Base-by-base conservation (phyloP, 345 rosid genomes). In the Lenwebbia sp. region DNA sequence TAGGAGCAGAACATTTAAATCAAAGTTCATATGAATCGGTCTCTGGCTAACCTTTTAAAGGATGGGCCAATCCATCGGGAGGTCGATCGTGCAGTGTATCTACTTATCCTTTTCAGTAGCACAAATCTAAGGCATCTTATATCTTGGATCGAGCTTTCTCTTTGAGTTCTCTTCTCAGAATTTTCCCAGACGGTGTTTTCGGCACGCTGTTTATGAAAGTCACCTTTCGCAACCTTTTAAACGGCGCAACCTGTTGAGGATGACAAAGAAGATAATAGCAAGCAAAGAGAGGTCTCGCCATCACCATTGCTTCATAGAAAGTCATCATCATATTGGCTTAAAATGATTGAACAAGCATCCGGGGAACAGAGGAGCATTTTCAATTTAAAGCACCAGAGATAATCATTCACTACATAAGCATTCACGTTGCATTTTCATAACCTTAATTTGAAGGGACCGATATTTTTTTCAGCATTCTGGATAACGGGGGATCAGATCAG, bases 111-210 rank as follows among this genome's bases (percentile, higher is more conserved):
- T 65, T 17, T 17, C 25, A 33, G 76, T 33, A 19, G 76, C 3
- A 10, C 44, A 65, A 30, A 65, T 33, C 44, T 65, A 65, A 65
- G 54, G 21, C 52, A 1, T 70, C 56, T 85, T 88, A 85, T 49
- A 90, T 65, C 82, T 86, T 90, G 70, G 91, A 88, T 44, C 78
- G 86, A 84, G 70, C 90, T 82, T 87, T 88, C 82, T 84, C 87
- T 13, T 83, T 88, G n/a, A 91, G 62, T 76, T 90, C 84, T 87
- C 89, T 88, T 83, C 94, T 86, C 58, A 90, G 83, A 76, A 89
- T 87, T 86, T 92, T 92, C 84, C 91, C 93, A 0, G 91, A 53
- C 55, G 90, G 86, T 15, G 90, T 86, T 62, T 88, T 92, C 5
- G 90, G 94, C 56, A 89, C 83, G 15, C 58, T 87, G 75, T 47